Conservation (phyloP, 2,329 filamentous ascomycete species). For the Cryphonectria naterciae region DNA sequence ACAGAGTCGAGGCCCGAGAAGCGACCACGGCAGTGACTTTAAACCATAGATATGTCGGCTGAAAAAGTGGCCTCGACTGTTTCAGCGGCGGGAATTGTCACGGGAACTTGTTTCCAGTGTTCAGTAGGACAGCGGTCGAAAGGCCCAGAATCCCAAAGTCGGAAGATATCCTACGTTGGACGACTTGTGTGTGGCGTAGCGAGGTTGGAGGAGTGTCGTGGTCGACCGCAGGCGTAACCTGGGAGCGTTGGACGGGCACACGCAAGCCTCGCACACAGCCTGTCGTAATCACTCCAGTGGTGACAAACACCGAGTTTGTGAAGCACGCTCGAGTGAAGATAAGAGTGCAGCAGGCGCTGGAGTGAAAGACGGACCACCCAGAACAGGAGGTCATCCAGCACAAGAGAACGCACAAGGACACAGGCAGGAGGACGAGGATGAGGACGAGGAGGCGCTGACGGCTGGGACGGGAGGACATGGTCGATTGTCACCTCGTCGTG, state of each 20-base stretch:
- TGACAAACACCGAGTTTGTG: slow-evolving; percentile 17
- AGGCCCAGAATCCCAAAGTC: slow-evolving; percentile 20
- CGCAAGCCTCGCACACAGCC: slow-evolving; percentile 15
- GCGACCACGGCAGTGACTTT: slow-evolving; percentile 20
- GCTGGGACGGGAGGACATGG: background rate
- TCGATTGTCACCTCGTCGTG: background rate
- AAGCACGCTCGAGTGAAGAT: slow-evolving; percentile 14
- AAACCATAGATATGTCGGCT: slow-evolving; percentile 19
- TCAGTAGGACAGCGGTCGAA: slow-evolving; percentile 17
- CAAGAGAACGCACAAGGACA: slow-evolving; percentile 23
- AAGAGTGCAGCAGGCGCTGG: slow-evolving; percentile 10
- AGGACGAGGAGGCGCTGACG: background rate
- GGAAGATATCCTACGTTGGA: slow-evolving; percentile 20
- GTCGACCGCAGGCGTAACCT: slow-evolving; percentile 11
- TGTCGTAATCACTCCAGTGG: slow-evolving; percentile 16
- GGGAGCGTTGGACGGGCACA: slow-evolving; percentile 22
- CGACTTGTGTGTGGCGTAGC: slow-evolving; percentile 18
- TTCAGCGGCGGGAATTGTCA: slow-evolving; percentile 25
- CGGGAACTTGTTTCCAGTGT: slow-evolving; percentile 23
- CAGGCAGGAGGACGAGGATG: background rate
- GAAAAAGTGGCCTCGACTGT: slow-evolving; percentile 24
- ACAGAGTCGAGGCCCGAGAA: slow-evolving; percentile 17
- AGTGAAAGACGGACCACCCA: slow-evolving; percentile 4
- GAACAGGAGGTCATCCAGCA: slow-evolving; percentile 17
- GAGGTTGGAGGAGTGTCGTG: background rate